phyloP scores from a whole-genome alignment of 495 filamentous ascomycete genomes.

The Clavariopsis aquatica region DNA sequence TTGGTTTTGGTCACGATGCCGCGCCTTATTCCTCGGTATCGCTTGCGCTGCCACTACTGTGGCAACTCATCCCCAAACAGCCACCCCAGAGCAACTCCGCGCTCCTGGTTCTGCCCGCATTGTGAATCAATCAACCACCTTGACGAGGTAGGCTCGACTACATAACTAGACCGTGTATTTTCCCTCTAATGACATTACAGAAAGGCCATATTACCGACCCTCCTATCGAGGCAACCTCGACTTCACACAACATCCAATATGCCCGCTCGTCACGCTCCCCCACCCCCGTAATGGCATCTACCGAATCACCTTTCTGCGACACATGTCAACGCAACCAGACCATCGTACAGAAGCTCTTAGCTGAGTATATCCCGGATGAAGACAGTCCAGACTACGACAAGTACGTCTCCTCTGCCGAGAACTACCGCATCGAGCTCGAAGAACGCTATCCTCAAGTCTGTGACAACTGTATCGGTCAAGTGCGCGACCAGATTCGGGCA shows the following conservation, averaged over 20 bases:
- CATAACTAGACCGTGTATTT: constrained; percentile 9
- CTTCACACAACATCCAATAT: constrained; percentile 42
- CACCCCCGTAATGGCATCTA: constrained; percentile 42
- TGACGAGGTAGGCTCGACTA: constrained; percentile 56
- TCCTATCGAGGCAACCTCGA: constrained; percentile 52
- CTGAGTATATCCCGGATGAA: constrained; percentile 68
- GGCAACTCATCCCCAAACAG: constrained; percentile 12
- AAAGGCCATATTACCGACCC: constrained; percentile 86
- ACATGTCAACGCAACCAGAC: constrained; percentile 82
- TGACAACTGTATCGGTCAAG: constrained; percentile 68
- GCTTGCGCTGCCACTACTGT: constrained; percentile 29
- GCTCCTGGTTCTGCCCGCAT: constrained; percentile 38
- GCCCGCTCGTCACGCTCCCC: constrained; percentile 37
- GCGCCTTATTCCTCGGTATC: constrained; percentile 16
- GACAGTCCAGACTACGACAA: constrained; percentile 64
- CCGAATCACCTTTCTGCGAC: constrained; percentile 68
- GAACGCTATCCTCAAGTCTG: constrained; percentile 82
- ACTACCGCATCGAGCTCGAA: constrained; percentile 66
- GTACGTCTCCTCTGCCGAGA: constrained; percentile 58
- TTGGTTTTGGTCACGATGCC: constrained; percentile 11
- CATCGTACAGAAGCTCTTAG: constrained; percentile 64
- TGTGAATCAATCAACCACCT: constrained; percentile 66
- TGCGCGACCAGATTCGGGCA: constrained; percentile 62
- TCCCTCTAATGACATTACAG: constrained; percentile 46
- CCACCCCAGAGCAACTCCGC: constrained; percentile 25